phyloP scores from a whole-genome alignment of 495 filamentous ascomycete genomes.

The Penicillium canariense region DNA sequence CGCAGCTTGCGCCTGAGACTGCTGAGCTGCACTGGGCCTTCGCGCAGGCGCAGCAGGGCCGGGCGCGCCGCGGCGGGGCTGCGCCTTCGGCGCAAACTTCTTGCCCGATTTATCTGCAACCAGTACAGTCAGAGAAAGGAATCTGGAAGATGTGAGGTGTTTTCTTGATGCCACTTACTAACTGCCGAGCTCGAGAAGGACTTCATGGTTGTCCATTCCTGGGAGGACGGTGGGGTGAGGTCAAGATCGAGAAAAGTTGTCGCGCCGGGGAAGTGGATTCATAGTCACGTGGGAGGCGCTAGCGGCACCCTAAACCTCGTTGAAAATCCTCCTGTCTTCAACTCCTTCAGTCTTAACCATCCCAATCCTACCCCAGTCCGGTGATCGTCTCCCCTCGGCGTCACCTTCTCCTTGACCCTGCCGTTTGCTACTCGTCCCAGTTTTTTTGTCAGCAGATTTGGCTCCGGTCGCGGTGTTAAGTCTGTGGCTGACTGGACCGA shows the following conservation, averaged over 20 bases:
- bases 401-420: neutral
- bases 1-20: slow-evolving; percentile 33
- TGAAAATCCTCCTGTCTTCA: slow-evolving; percentile 45
- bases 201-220: slow-evolving; percentile 44
- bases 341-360: slow-evolving; percentile 30
- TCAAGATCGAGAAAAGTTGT: slow-evolving; percentile 18
- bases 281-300: slow-evolving; percentile 40
- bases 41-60: slow-evolving; percentile 34
- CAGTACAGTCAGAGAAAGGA: slow-evolving; percentile 5
- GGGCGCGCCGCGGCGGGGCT: slow-evolving; percentile 42
- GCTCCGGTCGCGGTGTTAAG: slow-evolving; percentile 31
- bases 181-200: slow-evolving; percentile 57
- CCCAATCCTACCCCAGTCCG: slow-evolving; percentile 23
- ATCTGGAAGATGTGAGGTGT: neutral
- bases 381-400: slow-evolving; percentile 9
- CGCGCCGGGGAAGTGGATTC: slow-evolving; percentile 12
- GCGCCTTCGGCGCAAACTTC: slow-evolving; percentile 55
- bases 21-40: slow-evolving; percentile 40
- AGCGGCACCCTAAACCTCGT: slow-evolving; percentile 32
- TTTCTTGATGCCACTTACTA: slow-evolving; percentile 38
- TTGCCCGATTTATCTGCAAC: slow-evolving; percentile 52
- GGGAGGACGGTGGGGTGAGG: slow-evolving; percentile 7
- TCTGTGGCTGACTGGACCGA: slow-evolving; percentile 34
- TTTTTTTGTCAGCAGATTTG: slow-evolving; percentile 23
- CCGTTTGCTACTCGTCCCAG: slow-evolving; percentile 1